phyloP scores from a whole-genome alignment of 352 stramenopile species.

The Pythium plurisporium region DNA sequence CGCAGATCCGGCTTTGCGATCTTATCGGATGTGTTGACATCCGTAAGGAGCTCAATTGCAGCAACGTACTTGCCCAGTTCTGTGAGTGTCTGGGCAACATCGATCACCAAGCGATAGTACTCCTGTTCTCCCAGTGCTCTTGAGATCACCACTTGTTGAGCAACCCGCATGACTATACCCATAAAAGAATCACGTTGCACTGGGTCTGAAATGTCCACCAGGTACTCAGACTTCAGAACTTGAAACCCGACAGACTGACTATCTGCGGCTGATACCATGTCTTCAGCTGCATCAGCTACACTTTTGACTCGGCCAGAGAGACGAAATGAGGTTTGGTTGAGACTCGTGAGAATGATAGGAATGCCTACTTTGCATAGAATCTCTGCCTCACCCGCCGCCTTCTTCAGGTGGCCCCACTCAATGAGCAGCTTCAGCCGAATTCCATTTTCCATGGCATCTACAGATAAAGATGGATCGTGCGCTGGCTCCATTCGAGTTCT shows the following conservation, averaged over 20 bases:
- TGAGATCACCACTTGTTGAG: conserved; percentile 79
- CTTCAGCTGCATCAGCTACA: conserved; percentile 36
- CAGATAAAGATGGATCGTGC: conserved; percentile 69
- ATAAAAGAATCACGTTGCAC: conserved; percentile 75
- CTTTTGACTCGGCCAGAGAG: conserved; percentile 68
- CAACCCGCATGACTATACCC: conserved; percentile 80
- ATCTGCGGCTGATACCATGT: conserved; percentile 54
- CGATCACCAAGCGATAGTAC: conserved; percentile 77
- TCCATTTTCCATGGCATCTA: conserved; percentile 83
- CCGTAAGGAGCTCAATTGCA: conserved; percentile 79
- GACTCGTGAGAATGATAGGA: conserved; percentile 75
- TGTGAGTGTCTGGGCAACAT: conserved; percentile 73
- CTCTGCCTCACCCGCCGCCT: conserved; percentile 55
- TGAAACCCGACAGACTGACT: conserved; percentile 70
- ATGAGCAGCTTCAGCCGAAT: conserved; percentile 78
- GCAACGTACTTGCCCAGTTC: conserved; percentile 79
- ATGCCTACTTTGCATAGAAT: conserved; percentile 81
- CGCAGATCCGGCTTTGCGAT: conserved; percentile 61
- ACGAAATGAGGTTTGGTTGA: conserved; percentile 74
- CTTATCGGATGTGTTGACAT: conserved; percentile 86
- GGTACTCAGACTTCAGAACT: conserved; percentile 76
- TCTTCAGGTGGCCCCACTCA: conserved; percentile 76
- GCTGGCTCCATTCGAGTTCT: conserved; percentile 51
- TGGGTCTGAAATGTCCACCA: conserved; percentile 76
- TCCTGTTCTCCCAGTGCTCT: conserved; percentile 61